Conservation (phyloP, 495 filamentous ascomycete species). For the Tuber aestivum region DNA sequence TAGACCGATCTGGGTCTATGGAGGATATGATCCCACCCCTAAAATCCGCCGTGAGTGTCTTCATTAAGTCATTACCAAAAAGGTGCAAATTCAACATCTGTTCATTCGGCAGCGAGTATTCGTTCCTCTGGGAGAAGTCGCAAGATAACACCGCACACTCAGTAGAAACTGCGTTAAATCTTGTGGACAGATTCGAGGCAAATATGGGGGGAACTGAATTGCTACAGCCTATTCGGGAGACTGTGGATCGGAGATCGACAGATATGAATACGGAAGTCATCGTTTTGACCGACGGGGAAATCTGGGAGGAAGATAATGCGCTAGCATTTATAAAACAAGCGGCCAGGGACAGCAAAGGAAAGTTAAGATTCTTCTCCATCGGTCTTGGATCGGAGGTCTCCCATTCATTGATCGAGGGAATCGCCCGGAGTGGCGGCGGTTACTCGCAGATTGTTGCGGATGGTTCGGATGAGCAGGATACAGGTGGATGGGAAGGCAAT, state of each 20-base stretch:
- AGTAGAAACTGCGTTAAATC: conserved; percentile 50
- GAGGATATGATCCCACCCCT: conserved; percentile 51
- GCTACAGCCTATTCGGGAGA: conserved; percentile 51
- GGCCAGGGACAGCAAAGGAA: background rate
- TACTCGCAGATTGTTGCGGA: conserved; percentile 55
- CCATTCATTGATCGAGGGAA: conserved; percentile 59
- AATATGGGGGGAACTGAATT: conserved; percentile 62
- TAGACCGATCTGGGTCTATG: conserved; percentile 65
- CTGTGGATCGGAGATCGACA: conserved; percentile 44
- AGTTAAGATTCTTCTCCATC: conserved; percentile 55
- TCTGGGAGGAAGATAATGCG: conserved; percentile 51
- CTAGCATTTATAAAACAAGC: conserved; percentile 45
- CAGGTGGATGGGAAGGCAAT: conserved; percentile 53
- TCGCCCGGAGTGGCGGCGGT: conserved; percentile 60
- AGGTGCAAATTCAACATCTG: conserved; percentile 68
- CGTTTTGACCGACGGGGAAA: conserved; percentile 63
- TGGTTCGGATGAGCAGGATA: conserved; percentile 4
- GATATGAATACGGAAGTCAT: conserved; percentile 53
- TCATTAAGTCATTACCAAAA: conserved; percentile 61
- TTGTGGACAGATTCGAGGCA: conserved; percentile 49
- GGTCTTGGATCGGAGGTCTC: conserved; percentile 58
- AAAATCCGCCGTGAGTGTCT: conserved; percentile 53
- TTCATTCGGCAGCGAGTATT: conserved; percentile 54
- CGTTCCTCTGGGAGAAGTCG: conserved; percentile 57
- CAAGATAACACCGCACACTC: conserved; percentile 50